These are phyloP conservation scores for Melanogaster broomeanus DNA, from an alignment of 768 basidiomycete genomes.

Conservation along the genomic window DNA sequence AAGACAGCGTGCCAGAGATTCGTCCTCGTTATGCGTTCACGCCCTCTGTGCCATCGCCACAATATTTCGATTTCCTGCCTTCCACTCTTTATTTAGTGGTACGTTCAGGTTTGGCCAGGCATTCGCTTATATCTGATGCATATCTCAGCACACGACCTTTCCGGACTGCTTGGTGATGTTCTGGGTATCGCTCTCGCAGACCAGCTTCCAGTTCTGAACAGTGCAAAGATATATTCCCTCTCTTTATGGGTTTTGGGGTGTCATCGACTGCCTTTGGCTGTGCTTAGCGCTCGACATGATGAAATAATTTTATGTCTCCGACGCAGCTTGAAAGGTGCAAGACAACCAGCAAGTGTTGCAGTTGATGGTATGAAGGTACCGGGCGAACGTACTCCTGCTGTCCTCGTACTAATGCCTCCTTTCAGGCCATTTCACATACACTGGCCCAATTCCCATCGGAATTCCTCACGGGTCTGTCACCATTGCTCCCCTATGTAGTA, in stretches of 20 bases:
- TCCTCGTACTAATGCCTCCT: constrained; percentile 5
- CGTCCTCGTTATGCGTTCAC: constrained; percentile 50
- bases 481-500: constrained; percentile 24
- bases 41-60: constrained; percentile 53
- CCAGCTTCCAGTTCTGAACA: constrained; percentile 38
- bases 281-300: constrained; percentile 35
- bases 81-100: constrained; percentile 54
- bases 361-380: constrained; percentile 33
- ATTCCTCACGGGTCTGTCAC: constrained; percentile 18
- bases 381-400: background rate
- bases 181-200: constrained; percentile 42
- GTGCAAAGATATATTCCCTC: constrained; percentile 46
- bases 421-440: constrained; percentile 27
- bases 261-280: constrained; percentile 46
- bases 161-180: constrained; percentile 44
- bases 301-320: constrained; percentile 39
- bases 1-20: constrained; percentile 41
- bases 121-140: constrained; percentile 3
- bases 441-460: constrained; percentile 14
- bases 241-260: constrained; percentile 51
- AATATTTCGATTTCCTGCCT: constrained; percentile 47
- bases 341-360: constrained; percentile 11
- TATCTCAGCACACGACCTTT: constrained; percentile 44
- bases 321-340: constrained; percentile 35
- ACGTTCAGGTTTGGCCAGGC: constrained; percentile 18